Conservation (phyloP, 2,329 filamentous ascomycete species). For the Aschersonia sp. region DNA sequence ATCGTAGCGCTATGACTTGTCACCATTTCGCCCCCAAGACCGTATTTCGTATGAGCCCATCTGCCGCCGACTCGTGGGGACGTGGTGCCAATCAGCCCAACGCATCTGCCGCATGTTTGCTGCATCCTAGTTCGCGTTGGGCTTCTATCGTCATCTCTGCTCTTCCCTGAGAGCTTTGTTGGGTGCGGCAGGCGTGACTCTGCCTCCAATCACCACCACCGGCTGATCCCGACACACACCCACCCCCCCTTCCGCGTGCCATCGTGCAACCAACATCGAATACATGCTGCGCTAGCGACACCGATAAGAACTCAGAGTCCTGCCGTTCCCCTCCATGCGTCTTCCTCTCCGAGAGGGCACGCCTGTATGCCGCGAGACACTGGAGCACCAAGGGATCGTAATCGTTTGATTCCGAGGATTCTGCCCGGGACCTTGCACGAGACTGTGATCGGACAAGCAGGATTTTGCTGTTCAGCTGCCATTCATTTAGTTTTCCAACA, state of each 20-base stretch:
- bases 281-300: not conserved
- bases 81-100: not conserved
- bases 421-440: too few relatives aligned
- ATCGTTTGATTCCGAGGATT: too few relatives aligned
- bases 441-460: not conserved
- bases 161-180: not conserved
- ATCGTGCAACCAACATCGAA: too few relatives aligned
- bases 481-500: not conserved
- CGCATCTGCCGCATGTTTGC: not conserved
- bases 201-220: too few relatives aligned
- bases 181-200: not conserved
- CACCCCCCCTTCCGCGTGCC: too few relatives aligned
- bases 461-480: not conserved
- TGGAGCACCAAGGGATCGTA: not conserved
- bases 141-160: not conserved
- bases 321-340: slow-evolving; percentile 1
- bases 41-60: too few relatives aligned
- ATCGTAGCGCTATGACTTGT: not conserved
- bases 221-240: too few relatives aligned
- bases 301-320: not conserved
- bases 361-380: slow-evolving; percentile 1
- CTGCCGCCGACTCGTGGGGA: not conserved
- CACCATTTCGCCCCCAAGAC: not conserved
- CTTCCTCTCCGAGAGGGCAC: not conserved
- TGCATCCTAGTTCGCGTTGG: not conserved